Evolutionary conservation across 495 filamentous ascomycete genomes (phyloP).

Genomic region (Cercophora scortea): DNA sequence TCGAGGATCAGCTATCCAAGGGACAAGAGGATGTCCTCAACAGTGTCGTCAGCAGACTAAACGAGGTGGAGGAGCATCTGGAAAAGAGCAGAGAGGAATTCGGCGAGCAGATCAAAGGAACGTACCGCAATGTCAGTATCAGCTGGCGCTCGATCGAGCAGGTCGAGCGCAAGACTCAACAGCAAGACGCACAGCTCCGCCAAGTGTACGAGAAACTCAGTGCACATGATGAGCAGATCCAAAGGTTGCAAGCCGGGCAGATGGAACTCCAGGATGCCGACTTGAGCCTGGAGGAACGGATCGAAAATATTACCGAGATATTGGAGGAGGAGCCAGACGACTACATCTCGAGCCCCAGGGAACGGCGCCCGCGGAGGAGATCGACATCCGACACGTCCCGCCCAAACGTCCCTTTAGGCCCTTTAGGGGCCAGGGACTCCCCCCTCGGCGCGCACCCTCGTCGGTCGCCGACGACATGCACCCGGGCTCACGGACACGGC

Average conservation of each 20-base stretch:
- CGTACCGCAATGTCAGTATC: slow-evolving; percentile 43
- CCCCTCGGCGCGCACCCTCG: slow-evolving; percentile 7
- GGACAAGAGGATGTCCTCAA: slow-evolving; percentile 35
- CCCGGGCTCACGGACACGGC: slow-evolving; percentile 9
- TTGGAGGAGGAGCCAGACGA: slow-evolving; percentile 23
- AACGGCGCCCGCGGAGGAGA: slow-evolving; percentile 16
- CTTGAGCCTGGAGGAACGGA: slow-evolving; percentile 42
- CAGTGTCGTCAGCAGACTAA: slow-evolving; percentile 34
- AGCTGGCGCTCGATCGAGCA: slow-evolving; percentile 42
- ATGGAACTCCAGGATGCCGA: slow-evolving; percentile 44
- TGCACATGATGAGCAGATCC: slow-evolving; percentile 30
- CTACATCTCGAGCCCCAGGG: slow-evolving; percentile 3
- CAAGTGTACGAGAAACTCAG: slow-evolving; percentile 36
- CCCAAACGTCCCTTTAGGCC: slow-evolving; percentile 20
- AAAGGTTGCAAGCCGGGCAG: slow-evolving; percentile 33
- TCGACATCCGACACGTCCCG: slow-evolving; percentile 26
- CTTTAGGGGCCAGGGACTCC: slow-evolving; percentile 25
- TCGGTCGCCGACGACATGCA: slow-evolving; percentile 14
- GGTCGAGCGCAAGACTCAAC: slow-evolving; percentile 30
- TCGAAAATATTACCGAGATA: slow-evolving; percentile 39
- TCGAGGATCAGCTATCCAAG: slow-evolving; percentile 40
- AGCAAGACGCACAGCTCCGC: slow-evolving; percentile 38
- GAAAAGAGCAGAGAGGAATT: slow-evolving; percentile 43
- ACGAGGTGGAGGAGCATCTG: slow-evolving; percentile 42
- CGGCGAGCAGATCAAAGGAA: slow-evolving; percentile 39